Evolutionary conservation across 2,329 filamentous ascomycete species (phyloP).

Genomic region (Arthrobotrys pseudoclavata): DNA sequence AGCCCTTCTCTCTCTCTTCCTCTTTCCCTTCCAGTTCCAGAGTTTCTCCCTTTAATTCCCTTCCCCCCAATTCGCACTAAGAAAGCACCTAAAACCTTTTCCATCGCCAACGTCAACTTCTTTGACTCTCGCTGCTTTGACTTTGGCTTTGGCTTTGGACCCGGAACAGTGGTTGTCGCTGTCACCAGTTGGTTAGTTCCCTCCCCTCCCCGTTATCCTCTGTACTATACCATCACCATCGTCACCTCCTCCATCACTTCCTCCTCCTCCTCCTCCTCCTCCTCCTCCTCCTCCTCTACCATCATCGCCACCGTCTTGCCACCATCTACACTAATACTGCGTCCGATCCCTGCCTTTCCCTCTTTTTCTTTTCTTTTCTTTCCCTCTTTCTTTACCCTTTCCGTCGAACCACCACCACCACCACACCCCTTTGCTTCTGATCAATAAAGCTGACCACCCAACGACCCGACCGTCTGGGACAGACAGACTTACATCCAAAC

Average conservation of each 20-base stretch:
- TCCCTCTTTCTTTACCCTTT: constrained; percentile 5
- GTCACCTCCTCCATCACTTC: not conserved
- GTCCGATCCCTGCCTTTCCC: too few relatives aligned
- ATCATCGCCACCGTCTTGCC: not conserved
- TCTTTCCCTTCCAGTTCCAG: not conserved
- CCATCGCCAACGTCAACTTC: not conserved
- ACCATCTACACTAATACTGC: not conserved
- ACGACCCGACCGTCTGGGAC: constrained; percentile 28
- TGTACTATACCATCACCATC: not conserved
- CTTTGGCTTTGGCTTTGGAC: not conserved
- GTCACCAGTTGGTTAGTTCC: not conserved
- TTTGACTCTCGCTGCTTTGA: not conserved
- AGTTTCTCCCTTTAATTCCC: too few relatives aligned
- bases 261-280: not conserved
- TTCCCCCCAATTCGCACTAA: not conserved
- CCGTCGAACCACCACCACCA: not conserved
- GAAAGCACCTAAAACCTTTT: not conserved
- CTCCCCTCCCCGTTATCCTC: not conserved
- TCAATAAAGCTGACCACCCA: not conserved
- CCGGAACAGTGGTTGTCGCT: not conserved
- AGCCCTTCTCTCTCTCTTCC: not conserved
- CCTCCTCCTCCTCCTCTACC: not conserved
- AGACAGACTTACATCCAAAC: not conserved
- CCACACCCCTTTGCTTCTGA: not conserved
- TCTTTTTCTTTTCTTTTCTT: constrained; percentile 2